phyloP scores from a whole-genome alignment of 2,329 filamentous ascomycete genomes.

The Colletotrichum siamense region DNA sequence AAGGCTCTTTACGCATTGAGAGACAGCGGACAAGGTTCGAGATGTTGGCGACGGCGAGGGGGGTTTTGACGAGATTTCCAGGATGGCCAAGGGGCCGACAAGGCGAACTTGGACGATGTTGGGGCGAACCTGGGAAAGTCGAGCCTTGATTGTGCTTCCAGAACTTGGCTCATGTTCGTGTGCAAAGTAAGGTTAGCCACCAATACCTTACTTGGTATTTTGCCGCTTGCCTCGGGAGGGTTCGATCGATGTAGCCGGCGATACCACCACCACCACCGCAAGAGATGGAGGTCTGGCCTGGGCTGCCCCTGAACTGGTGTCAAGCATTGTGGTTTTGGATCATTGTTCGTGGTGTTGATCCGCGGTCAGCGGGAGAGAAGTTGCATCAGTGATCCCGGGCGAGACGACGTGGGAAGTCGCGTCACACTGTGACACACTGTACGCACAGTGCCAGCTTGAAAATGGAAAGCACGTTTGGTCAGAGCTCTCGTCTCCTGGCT shows the following conservation, averaged over 20 bases:
- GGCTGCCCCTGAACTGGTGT: neutral
- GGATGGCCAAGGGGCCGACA: neutral
- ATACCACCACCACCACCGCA: neutral
- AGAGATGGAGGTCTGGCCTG: neutral
- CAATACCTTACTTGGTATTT: neutral
- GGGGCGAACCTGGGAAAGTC: neutral
- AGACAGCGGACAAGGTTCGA: neutral
- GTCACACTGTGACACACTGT: neutral
- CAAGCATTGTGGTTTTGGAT: neutral
- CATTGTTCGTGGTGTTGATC: neutral
- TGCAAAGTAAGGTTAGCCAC: neutral
- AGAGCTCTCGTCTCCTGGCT: neutral
- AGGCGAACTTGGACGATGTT: neutral
- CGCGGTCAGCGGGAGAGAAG: neutral
- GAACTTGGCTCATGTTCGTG: neutral
- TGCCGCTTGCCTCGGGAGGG: neutral
- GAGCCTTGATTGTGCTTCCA: neutral
- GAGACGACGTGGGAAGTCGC: neutral
- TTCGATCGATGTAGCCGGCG: neutral
- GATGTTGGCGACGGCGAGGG: neutral
- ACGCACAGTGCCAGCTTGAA: neutral
- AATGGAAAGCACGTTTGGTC: neutral
- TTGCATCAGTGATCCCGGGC: neutral
- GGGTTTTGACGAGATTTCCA: neutral
- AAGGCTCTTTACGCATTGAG: neutral